A percentile compares a stretch with the other conserved stretches of the same genome.
Conservation (phyloP, 2,329 filamentous ascomycete species). For the Fusarium duplospermum region DNA sequence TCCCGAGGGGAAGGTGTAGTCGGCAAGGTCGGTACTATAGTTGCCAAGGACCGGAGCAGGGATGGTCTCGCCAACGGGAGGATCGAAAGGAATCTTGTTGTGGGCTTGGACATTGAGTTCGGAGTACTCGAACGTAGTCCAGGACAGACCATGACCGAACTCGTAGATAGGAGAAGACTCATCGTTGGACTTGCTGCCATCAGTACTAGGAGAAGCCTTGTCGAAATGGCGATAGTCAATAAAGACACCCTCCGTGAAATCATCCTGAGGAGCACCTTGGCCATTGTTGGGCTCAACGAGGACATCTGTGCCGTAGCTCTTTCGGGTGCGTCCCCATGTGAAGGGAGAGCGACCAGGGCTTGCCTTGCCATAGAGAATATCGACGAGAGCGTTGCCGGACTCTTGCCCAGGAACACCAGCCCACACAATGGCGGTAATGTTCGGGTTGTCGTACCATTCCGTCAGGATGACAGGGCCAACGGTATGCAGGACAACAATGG, state of each 20-base stretch:
- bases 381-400: slow-evolving; percentile 80
- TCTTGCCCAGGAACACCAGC: slow-evolving; percentile 87
- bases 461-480: slow-evolving; percentile 82
- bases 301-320: slow-evolving; percentile 77
- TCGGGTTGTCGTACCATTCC: slow-evolving; percentile 79
- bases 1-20: slow-evolving; percentile 75
- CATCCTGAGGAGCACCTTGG: slow-evolving; percentile 72
- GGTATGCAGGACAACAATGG: slow-evolving; percentile 90
- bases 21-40: slow-evolving; percentile 69
- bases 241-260: slow-evolving; percentile 82
- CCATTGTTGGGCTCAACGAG: slow-evolving; percentile 77
- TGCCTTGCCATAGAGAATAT: slow-evolving; percentile 84
- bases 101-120: slow-evolving; percentile 68
- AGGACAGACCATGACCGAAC: slow-evolving; percentile 84
- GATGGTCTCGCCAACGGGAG: slow-evolving; percentile 70
- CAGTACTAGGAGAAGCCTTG: slow-evolving; percentile 55
- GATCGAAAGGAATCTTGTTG: slow-evolving; percentile 63
- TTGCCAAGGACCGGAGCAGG: slow-evolving; percentile 74
- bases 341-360: slow-evolving; percentile 86
- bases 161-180: slow-evolving; percentile 75
- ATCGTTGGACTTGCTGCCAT: slow-evolving; percentile 34
- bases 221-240: slow-evolving; percentile 81
- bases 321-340: slow-evolving; percentile 76
- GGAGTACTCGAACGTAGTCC: slow-evolving; percentile 83
- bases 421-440: slow-evolving; percentile 87